These are phyloP conservation scores for Neospermospora avenae DNA, from an alignment of 2,329 filamentous ascomycete genomes.

Conservation along the genomic window DNA sequence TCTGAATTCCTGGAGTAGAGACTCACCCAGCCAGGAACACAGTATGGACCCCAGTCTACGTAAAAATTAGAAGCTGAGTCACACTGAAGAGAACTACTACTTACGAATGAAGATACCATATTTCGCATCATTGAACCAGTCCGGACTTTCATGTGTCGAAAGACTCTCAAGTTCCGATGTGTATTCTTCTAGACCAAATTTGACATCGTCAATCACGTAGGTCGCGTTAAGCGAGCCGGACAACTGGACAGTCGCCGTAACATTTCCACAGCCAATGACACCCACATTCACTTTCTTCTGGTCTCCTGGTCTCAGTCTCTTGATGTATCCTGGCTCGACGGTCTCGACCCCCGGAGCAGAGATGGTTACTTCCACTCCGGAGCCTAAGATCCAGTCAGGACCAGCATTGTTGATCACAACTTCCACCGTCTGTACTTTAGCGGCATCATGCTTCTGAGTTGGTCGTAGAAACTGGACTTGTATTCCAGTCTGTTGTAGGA, in stretches of 20 bases:
- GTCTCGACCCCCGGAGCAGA: conserved; percentile 41
- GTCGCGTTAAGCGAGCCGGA: conserved; percentile 17
- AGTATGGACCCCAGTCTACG: conserved; percentile 44
- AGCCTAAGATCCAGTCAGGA: conserved; percentile 36
- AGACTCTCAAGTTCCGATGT: conserved; percentile 38
- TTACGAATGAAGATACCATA: conserved; percentile 55
- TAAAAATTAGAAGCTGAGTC: not conserved
- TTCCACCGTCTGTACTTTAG: conserved; percentile 41
- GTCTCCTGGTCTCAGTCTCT: conserved; percentile 43
- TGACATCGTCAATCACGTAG: conserved; percentile 23
- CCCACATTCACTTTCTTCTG: conserved; percentile 41
- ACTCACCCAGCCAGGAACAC: conserved; percentile 51
- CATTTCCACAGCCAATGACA: conserved; percentile 33
- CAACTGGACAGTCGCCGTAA: conserved; percentile 26
- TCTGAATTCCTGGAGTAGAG: not conserved
- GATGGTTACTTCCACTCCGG: conserved; percentile 35
- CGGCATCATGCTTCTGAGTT: conserved; percentile 42
- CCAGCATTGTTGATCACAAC: conserved; percentile 40
- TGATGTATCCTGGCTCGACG: conserved; percentile 40
- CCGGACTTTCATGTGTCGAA: conserved; percentile 43
- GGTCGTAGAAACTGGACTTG: conserved; percentile 41
- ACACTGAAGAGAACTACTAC: not conserved
- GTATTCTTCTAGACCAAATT: conserved; percentile 39
- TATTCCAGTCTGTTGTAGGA: conserved; percentile 38
- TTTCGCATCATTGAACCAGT: conserved; percentile 54